Evolutionary conservation across 306 rosid genomes (phyloP).

Genomic region (Rosa rugosa): DNA sequence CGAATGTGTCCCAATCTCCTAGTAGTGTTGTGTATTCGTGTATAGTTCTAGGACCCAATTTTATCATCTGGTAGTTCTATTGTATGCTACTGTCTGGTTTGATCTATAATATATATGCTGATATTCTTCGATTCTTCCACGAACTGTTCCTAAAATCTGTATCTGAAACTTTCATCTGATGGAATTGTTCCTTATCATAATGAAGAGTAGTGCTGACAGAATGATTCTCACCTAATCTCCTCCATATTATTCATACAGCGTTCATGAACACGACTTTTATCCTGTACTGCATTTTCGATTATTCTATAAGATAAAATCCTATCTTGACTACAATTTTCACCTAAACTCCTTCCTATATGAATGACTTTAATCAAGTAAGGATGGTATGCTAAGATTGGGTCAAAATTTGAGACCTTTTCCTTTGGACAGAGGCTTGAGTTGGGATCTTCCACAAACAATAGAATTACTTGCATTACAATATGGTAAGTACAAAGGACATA

Average conservation of each 20-base stretch:
- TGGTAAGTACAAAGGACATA: too few species aligned
- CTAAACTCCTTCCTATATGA: too few species aligned
- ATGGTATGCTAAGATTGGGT: too few species aligned
- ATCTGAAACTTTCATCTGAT: neutral
- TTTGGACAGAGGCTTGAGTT: too few species aligned
- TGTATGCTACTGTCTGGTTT: neutral
- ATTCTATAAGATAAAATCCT: neutral
- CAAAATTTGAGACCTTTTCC: too few species aligned
- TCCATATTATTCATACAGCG: neutral
- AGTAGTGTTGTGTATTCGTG: constrained; percentile 4
- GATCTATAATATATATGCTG: neutral
- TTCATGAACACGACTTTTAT: neutral
- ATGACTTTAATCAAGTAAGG: too few species aligned
- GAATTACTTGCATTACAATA: neutral
- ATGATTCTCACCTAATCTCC: neutral
- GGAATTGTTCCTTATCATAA: neutral
- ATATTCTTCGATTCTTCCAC: neutral
- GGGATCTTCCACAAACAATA: too few species aligned
- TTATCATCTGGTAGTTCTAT: neutral
- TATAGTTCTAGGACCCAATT: constrained; percentile 10
- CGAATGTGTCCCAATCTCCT: neutral
- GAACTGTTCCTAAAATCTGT: neutral
- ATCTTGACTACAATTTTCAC: neutral
- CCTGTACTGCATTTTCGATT: neutral
- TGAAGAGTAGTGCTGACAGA: neutral